These are phyloP conservation scores for Elsinoe arachidis DNA, from an alignment of 2,329 filamentous ascomycete genomes.

Conservation along the genomic window DNA sequence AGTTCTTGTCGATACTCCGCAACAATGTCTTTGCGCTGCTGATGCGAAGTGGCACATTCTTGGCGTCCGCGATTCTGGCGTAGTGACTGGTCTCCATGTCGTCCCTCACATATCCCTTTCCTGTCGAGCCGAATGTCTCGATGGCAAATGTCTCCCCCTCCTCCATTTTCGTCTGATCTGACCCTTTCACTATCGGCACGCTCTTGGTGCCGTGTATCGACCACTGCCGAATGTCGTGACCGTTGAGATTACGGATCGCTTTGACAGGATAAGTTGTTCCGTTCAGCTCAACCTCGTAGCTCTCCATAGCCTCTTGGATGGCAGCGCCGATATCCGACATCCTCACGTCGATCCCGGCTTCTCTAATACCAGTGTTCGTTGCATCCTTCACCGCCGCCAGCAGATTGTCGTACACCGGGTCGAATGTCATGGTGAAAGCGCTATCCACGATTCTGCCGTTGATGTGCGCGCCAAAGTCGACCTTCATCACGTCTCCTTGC, in stretches of 20 bases:
- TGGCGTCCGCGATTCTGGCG: slow-evolving; percentile 28
- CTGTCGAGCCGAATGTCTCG: slow-evolving; percentile 51
- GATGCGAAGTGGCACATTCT: slow-evolving; percentile 34
- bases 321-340: slow-evolving; percentile 48
- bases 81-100: slow-evolving; percentile 36
- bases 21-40: slow-evolving; percentile 49
- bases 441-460: slow-evolving; percentile 74
- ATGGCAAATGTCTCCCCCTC: slow-evolving; percentile 52
- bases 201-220: slow-evolving; percentile 50
- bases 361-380: slow-evolving; percentile 53
- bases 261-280: slow-evolving; percentile 48
- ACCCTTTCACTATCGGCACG: slow-evolving; percentile 47
- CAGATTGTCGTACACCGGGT: slow-evolving; percentile 65
- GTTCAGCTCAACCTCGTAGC: slow-evolving; percentile 50
- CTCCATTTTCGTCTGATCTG: slow-evolving; percentile 46
- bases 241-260: slow-evolving; percentile 46
- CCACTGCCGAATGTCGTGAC: slow-evolving; percentile 47
- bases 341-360: slow-evolving; percentile 48
- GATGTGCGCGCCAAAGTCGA: slow-evolving; percentile 74
- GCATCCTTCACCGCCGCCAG: slow-evolving; percentile 65
- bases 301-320: slow-evolving; percentile 55
- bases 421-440: slow-evolving; percentile 70
- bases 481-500: slow-evolving; percentile 70
- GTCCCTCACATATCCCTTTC: slow-evolving; percentile 40
- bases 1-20: slow-evolving; percentile 53